Conservation (phyloP, 1,139 yeast genomes). For the Magnusiomyces paraingens region DNA sequence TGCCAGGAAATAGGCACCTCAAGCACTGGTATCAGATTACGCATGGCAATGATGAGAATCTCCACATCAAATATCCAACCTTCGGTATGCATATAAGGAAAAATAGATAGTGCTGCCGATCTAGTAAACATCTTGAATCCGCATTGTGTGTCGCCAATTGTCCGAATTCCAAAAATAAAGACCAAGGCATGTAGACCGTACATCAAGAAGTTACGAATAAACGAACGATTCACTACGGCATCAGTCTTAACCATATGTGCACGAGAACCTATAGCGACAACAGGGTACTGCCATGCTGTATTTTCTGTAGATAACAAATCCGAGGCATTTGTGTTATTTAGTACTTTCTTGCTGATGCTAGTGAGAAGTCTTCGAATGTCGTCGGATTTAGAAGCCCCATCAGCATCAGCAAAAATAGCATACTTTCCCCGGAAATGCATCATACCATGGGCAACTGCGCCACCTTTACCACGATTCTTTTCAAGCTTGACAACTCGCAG, state of each 20-base stretch:
- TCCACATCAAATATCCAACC: conserved; percentile 99
- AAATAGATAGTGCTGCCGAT: conserved; percentile 55
- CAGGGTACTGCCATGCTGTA: conserved; percentile 33
- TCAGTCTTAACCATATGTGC: conserved; percentile 97
- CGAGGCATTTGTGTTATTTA: neutral
- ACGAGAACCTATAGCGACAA: conserved; percentile 83
- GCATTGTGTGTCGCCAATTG: conserved; percentile 90
- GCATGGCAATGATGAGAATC: conserved; percentile 68
- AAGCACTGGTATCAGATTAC: conserved; percentile 56
- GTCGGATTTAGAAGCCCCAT: conserved; percentile 83
- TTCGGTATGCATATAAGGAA: conserved; percentile 93
- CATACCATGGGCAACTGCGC: conserved; percentile 94
- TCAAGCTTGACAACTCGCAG: conserved; percentile 63
- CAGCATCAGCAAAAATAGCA: conserved; percentile 91
- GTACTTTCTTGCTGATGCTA: conserved; percentile 35
- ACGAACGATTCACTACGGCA: conserved; percentile 89
- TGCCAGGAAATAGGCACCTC: conserved; percentile 95
- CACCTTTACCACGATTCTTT: conserved; percentile 90
- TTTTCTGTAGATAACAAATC: no score
- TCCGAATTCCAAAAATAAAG: conserved; percentile 79
- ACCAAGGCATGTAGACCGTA: conserved; percentile 84
- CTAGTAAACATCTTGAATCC: conserved; percentile 89
- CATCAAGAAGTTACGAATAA: conserved; percentile 86
- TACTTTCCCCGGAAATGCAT: conserved; percentile 66
- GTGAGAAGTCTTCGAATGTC: conserved; percentile 55